Evolutionary conservation across 2,329 filamentous ascomycete genomes (phyloP).

Genomic region (Hypoxylon sp.): DNA sequence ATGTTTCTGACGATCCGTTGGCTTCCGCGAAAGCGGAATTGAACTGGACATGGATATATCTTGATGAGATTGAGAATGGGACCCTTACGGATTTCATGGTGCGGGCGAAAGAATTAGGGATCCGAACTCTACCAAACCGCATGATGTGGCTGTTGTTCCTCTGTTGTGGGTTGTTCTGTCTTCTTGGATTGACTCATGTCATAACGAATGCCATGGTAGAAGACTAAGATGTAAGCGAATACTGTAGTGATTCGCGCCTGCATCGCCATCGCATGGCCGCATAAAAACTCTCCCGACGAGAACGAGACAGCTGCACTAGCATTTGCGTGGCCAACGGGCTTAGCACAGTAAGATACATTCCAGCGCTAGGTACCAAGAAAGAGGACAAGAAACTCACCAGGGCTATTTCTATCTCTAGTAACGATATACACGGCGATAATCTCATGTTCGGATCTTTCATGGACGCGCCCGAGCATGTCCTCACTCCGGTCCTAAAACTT

Average conservation of each 20-base stretch:
- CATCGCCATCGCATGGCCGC: conserved; percentile 22
- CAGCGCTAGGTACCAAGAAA: too few relatives aligned
- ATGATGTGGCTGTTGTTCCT: conserved; percentile 21
- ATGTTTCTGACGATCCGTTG: conserved; percentile 6
- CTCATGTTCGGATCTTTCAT: conserved; percentile 2
- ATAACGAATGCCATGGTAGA: too few relatives aligned
- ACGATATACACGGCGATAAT: conserved; percentile 20
- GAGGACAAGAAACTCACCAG: too few relatives aligned
- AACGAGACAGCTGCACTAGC: conserved; percentile 11
- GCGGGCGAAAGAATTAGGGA: not conserved
- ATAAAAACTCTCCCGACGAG: not conserved
- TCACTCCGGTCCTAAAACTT: conserved; percentile 3
- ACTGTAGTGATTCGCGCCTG: conserved; percentile 24
- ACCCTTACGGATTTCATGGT: conserved; percentile 19
- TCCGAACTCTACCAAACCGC: conserved; percentile 15
- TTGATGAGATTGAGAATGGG: conserved; percentile 22
- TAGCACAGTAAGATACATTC: conserved; percentile 16
- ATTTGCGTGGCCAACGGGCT: not conserved
- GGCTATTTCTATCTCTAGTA: not conserved
- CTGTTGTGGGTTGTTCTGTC: conserved; percentile 25
- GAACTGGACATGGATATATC: conserved; percentile 21
- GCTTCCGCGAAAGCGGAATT: not conserved
- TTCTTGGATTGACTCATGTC: too few relatives aligned
- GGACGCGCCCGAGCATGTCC: not conserved
- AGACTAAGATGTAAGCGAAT: too few relatives aligned